Evolutionary conservation across 2,329 filamentous ascomycete genomes (phyloP).

Genomic region (Lecanoromycetidae sp.): DNA sequence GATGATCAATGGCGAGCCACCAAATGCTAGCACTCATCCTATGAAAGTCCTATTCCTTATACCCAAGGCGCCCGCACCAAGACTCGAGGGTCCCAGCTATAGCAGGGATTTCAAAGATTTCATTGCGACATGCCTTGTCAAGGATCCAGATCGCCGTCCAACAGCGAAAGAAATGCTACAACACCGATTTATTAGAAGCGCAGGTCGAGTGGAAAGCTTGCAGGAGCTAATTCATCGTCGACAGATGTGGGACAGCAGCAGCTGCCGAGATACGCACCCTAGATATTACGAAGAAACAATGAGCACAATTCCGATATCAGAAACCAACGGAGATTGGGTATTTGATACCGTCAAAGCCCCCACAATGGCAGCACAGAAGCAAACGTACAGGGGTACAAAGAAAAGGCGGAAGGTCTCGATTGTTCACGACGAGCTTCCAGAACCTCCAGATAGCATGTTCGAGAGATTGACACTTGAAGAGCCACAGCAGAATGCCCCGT

Average conservation of each 20-base stretch:
- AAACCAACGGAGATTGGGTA: conserved; percentile 78
- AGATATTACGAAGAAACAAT: conserved; percentile 93
- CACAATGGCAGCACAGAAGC: conserved; percentile 47
- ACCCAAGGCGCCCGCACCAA: conserved; percentile 73
- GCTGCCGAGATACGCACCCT: conserved; percentile 55
- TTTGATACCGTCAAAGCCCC: conserved; percentile 79
- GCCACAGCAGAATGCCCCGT: conserved; percentile 43
- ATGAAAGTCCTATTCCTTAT: conserved; percentile 93
- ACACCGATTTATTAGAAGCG: conserved; percentile 76
- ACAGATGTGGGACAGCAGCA: conserved; percentile 68
- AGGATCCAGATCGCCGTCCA: conserved; percentile 74
- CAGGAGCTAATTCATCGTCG: conserved; percentile 74
- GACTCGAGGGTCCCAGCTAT: conserved; percentile 67
- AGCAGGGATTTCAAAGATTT: conserved; percentile 92
- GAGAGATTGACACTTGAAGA: conserved; percentile 51
- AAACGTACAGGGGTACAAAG: conserved; percentile 45
- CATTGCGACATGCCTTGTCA: conserved; percentile 76
- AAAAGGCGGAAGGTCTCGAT: conserved; percentile 24
- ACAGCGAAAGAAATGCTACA: conserved; percentile 76
- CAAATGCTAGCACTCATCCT: conserved; percentile 70
- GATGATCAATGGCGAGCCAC: conserved; percentile 78
- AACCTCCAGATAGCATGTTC: conserved; percentile 44
- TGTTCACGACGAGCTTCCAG: conserved; percentile 9
- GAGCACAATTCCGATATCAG: conserved; percentile 52
- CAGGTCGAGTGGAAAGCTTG: conserved; percentile 76